Base-by-base conservation (phyloP, 2,329 filamentous ascomycete genomes). In the Pseudonectria foliicola region DNA sequence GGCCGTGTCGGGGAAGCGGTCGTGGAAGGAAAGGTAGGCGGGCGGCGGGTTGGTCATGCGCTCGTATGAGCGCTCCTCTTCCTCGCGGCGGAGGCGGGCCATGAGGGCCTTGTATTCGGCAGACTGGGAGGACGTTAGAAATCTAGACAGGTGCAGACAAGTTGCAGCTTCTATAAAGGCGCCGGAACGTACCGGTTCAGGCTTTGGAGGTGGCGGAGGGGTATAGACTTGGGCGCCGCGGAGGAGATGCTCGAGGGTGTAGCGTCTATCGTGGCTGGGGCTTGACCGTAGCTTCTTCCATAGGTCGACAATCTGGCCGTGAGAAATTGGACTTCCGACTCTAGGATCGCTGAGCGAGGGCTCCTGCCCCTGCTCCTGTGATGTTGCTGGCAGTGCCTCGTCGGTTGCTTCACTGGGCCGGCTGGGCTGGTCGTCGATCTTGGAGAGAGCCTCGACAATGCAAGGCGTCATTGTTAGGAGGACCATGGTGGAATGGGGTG, bases 91-190 rank as follows among this genome's bases (percentile, higher is more conserved):
- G 13, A 98, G 77, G 12, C 82, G 79, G 15, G 80, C 79, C 87
- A 96, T 96, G 2, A 95, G 69, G 6, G 81, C 82, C 58, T 86
- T 85, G 65, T 90, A 96, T 62, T 94, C 83, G 7, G 79, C 67
- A 1, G 82, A 82, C 78, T 93, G 40, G 3, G 8, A 0, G 2
- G 4, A 14, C 8, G 7, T 46, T n/a, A 47, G 37, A 10, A 14
- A 25, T n/a, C 25, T n/a, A 27, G 10, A 6, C 16, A 10, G 3
- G 10, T 29, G 11, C 10, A 10, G 26, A 10, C 7, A 1, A 2
- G 12, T 3, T 7, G 4, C n/a, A 21, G 8, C 5, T 21, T 5
- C 18, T 21, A 8, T 21, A 21, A 8, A 21, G 18, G 2, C 13
- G 1, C 24, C 25, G 23, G 3, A 4, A 65, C 76, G 43, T 66